A percentile compares a stretch with the other conserved stretches of the same genome.
Evolutionary conservation across 1,284 basidiomycete genomes (phyloP).

Genomic region (Neolentinus lepideus): DNA sequence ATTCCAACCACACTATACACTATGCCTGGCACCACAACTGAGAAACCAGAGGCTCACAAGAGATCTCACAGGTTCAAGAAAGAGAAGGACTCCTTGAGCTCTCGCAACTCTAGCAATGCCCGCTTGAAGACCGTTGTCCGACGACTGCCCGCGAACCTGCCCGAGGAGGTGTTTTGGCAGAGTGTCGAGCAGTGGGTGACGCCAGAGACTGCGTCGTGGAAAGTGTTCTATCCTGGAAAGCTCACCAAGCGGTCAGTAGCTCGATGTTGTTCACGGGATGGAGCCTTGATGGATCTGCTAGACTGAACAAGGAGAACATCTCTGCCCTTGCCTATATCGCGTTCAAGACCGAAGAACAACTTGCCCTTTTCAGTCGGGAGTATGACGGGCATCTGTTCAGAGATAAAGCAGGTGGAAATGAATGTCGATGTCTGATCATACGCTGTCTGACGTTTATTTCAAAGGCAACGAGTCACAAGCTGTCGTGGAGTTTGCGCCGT

Average conservation of each 20-base stretch:
- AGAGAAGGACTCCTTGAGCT: background rate
- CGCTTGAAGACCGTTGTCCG: conserved; percentile 88
- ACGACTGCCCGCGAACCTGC: conserved; percentile 85
- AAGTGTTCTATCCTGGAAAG: conserved; percentile 62
- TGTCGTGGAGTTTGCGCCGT: conserved; percentile 91
- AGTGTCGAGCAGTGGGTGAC: conserved; percentile 82
- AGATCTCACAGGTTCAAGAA: no score
- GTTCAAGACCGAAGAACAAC: conserved; percentile 69
- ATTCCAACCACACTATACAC: no score
- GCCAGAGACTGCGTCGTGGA: conserved; percentile 68
- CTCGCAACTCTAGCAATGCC: conserved; percentile 16
- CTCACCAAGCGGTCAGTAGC: conserved; percentile 58
- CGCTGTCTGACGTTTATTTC: background rate
- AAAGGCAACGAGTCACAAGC: conserved; percentile 83
- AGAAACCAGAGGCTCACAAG: no score
- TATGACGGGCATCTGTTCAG: conserved; percentile 92
- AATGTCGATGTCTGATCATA: conserved; percentile 1
- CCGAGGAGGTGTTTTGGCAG: conserved; percentile 91
- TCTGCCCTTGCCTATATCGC: conserved; percentile 89
- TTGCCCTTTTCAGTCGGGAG: conserved; percentile 74
- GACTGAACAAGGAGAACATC: conserved; percentile 74
- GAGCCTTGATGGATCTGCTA: conserved; percentile 18
- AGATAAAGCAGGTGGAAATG: conserved; percentile 76
- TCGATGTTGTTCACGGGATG: background rate
- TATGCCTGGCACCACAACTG: no score